Base-by-base conservation (phyloP, 805 yeast species). In the Wickerhamiella occidentalis region DNA sequence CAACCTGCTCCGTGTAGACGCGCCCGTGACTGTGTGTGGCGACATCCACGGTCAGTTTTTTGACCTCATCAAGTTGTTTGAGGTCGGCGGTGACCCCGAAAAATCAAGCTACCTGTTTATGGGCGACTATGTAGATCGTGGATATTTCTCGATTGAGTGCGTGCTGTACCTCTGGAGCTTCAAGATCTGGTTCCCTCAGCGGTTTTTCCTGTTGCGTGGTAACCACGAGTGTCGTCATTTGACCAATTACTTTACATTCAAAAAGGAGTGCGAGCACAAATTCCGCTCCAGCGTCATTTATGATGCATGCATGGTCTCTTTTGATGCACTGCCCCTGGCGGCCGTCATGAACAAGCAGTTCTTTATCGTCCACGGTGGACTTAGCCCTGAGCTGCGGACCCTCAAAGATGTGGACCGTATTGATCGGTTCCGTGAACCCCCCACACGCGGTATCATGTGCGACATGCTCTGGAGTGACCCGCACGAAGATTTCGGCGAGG, bases 401-500 rank as follows among this genome's bases (percentile, higher is more conserved):
- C 69, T 85, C 36, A 78, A 78, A 42, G 96, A 87, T 61, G 67
- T 90, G 29, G 72, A 74, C 26, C 70, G 67, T 33, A 68, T 90
- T 36, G 78, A 88, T 65, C 74, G 98, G 55, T 90, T 88, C 68
- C 72, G 82, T 50, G 95, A 87, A 62, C 95, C 95, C 23, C 97
- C 98, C 6, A 83, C 95, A 1, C 76, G 79, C 53, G 98, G 98
- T 0, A 65, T 90, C 48, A 84, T 86, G 86, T 90, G 96, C 66
- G 98, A 90, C 66, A 68, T 90, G 54, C 73, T 90, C 58, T 90
- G 97, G 98, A 82, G 96, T 0, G 97, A 90, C 65, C 98, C 98
- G 0, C 69, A 82, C n/a, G 94, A 86, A 56, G 81, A 82, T 40
- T 90, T 85, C 62, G 95, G 88, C 61, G 78, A 73, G 23, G 80